Conservation (phyloP, 805 yeast genomes). For the Candida corydali region DNA sequence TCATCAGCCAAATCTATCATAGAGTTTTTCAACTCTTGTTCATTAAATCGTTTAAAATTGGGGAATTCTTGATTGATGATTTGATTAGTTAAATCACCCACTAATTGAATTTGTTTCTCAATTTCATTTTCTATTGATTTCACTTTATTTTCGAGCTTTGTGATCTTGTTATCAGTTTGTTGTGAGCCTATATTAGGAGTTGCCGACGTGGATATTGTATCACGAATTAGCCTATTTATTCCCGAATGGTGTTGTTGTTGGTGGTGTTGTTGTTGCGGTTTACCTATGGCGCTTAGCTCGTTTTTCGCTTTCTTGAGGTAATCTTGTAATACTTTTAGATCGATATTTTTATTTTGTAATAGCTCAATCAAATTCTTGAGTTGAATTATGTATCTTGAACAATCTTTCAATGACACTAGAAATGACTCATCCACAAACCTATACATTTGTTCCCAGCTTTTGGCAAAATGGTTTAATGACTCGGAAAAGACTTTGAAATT, state of each 20-base stretch:
- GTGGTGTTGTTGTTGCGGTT: conserved; percentile 27
- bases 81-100: conserved; percentile 42
- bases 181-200: conserved; percentile 37
- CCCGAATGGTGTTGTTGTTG: conserved; percentile 2
- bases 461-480: conserved; percentile 31
- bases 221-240: conserved; percentile 32
- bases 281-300: conserved; percentile 47
- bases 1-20: conserved; percentile 70
- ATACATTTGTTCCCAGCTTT: conserved; percentile 39
- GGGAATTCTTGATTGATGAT: conserved; percentile 49
- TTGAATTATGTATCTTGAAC: conserved; percentile 63
- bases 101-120: conserved; percentile 39
- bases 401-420: conserved; percentile 76
- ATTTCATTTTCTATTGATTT: conserved; percentile 44
- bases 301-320: conserved; percentile 67
- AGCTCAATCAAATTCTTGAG: conserved; percentile 62
- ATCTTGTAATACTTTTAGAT: conserved; percentile 79
- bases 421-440: conserved; percentile 71
- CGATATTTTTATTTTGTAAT: conserved; percentile 88
- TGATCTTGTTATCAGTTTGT: conserved; percentile 41
- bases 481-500: conserved; percentile 37
- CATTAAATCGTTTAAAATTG: conserved; percentile 75
- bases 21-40: conserved; percentile 69
- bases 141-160: conserved; percentile 39
- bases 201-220: conserved; percentile 48